Base-by-base conservation (phyloP, 345 rosid species). In the Laguncularia racemosa region DNA sequence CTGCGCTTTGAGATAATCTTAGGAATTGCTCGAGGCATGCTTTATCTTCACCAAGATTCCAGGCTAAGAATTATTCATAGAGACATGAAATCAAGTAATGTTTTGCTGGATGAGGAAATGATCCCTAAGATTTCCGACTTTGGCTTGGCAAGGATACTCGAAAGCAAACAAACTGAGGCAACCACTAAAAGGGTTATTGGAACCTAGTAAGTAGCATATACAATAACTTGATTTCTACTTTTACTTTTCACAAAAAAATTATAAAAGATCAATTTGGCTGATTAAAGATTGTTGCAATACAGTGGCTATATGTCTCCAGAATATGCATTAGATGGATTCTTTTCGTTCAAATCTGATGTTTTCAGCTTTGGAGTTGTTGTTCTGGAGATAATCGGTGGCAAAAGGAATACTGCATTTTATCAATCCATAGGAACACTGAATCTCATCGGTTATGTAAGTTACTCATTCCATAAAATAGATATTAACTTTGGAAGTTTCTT, bases 221-320 rank as follows among this genome's bases (percentile, higher is more conserved):
- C 18, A 6, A 13, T 19, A n/a, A 11, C 16, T 48, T 3, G n/a
- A 16, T 12, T 33, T 55, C 46, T 44, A 14, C 11, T 44, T 17
- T 14, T n/a, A 19, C 48, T 44, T 44, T 5, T 33, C 17, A 15
- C 28, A 6, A 10, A 12, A 23, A 53, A 12, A 11, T 21, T 26
- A 12, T 13, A 13, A 26, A 7, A 16, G 38, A 21, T 20, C 33
- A 20, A 12, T 52, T n/a, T 3, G 16, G 8, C 40, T 18, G 14
- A 16, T 2, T 3, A 12, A 14, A 14, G 13, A n/a, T 16, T 1
- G 16, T 21, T 40, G 55, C 53, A 16, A 51, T 47, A 44, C 61
- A 92, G 96, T 66, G 98, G 98, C 49, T 91, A 88, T 68, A 86
- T 86, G 98, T 95, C 96, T 26, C 98, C 98, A 0, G 96, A 91